Evolutionary conservation across 495 filamentous ascomycete species (phyloP).

Genomic region (Lophiostoma macrostomum): DNA sequence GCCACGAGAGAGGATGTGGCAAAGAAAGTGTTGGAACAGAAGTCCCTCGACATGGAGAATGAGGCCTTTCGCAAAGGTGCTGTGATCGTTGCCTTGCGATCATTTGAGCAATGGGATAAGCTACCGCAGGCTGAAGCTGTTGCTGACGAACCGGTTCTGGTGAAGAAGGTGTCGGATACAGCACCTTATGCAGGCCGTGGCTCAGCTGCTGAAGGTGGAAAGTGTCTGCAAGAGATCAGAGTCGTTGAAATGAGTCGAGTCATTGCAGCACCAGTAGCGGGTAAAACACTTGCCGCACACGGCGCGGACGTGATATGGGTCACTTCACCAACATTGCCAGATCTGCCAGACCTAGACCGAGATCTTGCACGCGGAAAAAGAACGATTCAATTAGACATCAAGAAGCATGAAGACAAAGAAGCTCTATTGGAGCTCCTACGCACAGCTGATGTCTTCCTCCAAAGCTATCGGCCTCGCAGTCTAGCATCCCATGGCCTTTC

Average conservation of each 20-base stretch:
- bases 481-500: constrained; percentile 33
- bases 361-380: constrained; percentile 36
- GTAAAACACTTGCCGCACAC: constrained; percentile 34
- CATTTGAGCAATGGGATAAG: constrained; percentile 45
- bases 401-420: constrained; percentile 19
- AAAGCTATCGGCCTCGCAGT: constrained; percentile 34
- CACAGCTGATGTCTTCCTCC: constrained; percentile 38
- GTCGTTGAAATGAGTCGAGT: constrained; percentile 37
- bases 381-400: constrained; percentile 35
- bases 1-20: constrained; percentile 41
- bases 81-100: constrained; percentile 44
- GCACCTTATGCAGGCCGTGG: constrained; percentile 23
- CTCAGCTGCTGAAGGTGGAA: constrained; percentile 4
- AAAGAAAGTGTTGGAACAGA: constrained; percentile 37
- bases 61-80: constrained; percentile 34
- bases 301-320: constrained; percentile 39
- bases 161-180: constrained; percentile 35
- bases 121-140: constrained; percentile 42
- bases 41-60: constrained; percentile 43
- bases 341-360: constrained; percentile 31
- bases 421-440: constrained; percentile 29
- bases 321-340: constrained; percentile 34
- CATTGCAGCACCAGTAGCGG: constrained; percentile 35
- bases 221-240: constrained; percentile 32
- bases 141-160: constrained; percentile 42